A percentile compares a stretch with the other conserved stretches of the same genome.
phyloP scores from a whole-genome alignment of 495 filamentous ascomycete species.

The Aspergillus steynii region DNA sequence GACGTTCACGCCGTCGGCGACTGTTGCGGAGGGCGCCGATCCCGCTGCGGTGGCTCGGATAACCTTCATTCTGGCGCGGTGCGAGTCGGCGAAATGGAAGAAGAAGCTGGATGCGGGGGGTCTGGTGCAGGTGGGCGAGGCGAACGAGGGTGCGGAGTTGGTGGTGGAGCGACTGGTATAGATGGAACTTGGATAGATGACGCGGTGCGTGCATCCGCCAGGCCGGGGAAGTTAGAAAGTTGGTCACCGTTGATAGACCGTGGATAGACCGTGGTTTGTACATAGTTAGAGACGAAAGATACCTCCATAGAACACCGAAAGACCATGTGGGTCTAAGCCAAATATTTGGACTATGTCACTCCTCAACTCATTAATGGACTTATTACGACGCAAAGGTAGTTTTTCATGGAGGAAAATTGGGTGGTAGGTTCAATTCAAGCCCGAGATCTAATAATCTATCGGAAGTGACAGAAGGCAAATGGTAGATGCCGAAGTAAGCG shows the following conservation, averaged over 20 bases:
- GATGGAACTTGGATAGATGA: conserved; percentile 4
- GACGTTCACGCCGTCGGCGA: conserved; percentile 71
- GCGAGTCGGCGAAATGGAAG: conserved; percentile 87
- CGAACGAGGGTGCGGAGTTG: conserved; percentile 28
- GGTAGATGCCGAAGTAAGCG: neutral
- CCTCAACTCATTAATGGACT: neutral
- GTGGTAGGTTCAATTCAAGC: neutral
- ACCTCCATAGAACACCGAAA: neutral
- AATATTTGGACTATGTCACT: neutral
- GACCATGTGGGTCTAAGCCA: neutral
- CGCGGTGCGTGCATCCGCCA: conserved; percentile 23
- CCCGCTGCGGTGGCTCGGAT: conserved; percentile 62
- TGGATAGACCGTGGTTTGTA: neutral
- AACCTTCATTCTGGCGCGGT: conserved; percentile 81
- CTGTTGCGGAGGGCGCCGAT: conserved; percentile 40
- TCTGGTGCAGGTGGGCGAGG: conserved; percentile 49
- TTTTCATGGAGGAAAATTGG: neutral
- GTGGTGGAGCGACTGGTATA: conserved; percentile 42
- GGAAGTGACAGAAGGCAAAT: neutral
- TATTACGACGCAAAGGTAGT: neutral
- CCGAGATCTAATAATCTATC: conserved; percentile 13
- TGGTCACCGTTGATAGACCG: no score
- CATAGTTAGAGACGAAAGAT: neutral
- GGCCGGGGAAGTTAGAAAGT: neutral
- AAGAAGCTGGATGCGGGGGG: conserved; percentile 70